Base-by-base conservation (phyloP, 2,329 filamentous ascomycete species). In the Penicillium freii region DNA sequence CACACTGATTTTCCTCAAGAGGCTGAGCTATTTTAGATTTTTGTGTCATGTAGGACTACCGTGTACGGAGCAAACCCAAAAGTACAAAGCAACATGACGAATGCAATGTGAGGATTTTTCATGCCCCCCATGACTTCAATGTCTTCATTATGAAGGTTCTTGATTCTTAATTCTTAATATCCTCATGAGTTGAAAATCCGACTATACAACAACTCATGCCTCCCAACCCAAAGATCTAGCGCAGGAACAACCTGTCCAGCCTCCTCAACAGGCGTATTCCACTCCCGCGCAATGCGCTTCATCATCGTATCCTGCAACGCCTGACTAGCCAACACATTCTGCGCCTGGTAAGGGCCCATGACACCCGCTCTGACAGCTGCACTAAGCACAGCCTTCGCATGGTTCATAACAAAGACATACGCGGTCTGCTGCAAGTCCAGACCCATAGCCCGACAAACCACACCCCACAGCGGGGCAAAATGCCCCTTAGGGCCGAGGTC, bases 141-240 rank as follows among this genome's bases (percentile, higher is more conserved):
- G 39, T 33, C n/a, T 19, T 21, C 15, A 38, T 46, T 21, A 36
- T 25, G 23, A 34, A 19, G n/a, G 8, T 25, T 15, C 15, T 42
- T 11, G 31, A 34, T 6, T 34, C 31, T 33, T 34, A 25, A 31
- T 33, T 9, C 19, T 25, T 17, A 19, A 36, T 11, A 8, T 25
- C 29, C 17, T 46, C 27, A 87, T 50, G 85, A 87, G 73, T 88
- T 88, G 71, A 88, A 88, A 56, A 88, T 87, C 59, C 85, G 77
- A 66, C 84, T 86, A 70, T 88, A 88, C 40, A 88, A 72, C 68
- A 86, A 75, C 72, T 88, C 85, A 71, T 88, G 85, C 62, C 85
- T 77, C 1, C 85, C 85, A 55, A 86, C 78, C 85, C 85, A 88
- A 8, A 88, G 69, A 76, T 88, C 85, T 73, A 87, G 77, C 11